Base-by-base conservation (phyloP, 257 asterid species). In the Salvia rosmarinus region DNA sequence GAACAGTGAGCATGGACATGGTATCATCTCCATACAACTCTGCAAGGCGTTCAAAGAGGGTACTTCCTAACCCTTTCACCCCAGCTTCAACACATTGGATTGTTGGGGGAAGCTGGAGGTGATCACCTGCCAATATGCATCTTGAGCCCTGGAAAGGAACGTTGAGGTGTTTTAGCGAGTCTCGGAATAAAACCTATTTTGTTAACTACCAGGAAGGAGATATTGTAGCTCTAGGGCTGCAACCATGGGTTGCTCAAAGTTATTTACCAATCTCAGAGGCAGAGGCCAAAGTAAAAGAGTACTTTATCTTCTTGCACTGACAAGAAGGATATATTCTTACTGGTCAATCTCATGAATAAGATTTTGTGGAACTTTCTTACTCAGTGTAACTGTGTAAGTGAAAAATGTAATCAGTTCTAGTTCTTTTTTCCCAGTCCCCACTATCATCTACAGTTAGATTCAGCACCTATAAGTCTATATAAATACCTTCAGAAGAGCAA, bases 71-170 rank as follows among this genome's bases (percentile, higher is more conserved):
- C 69, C 98, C 98, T 82, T 90, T 87, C 81, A 80, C 84, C 86
- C 89, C 98, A 42, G 98, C 98, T 83, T 91, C 98, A 73, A 91
- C 95, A 84, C 97, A 91, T 81, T 89, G 98, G 68, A 91, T 89
- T 72, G 98, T 94, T 65, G 98, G 98, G 65, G 97, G 98, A 80
- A 94, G 96, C 88, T 94, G 98, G 71, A 94, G 95, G 76, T 94
- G 98, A 71, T 91, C 98, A 52, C 98, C 98, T 6, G 92, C 89
- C 71, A 94, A 86, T 77, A 91, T 79, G 84, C 98, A 94, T 85
- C 98, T 86, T 42, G 92, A 69, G 37, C 97, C 97, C 98, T 93
- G 79, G 67, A 46, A 74, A 37, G 43, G 23, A 28, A 70, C 79
- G 64, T 77, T 42, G 25, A 72, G 43, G 52, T 21, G 44, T 47